Conservation (phyloP, 768 basidiomycete genomes). For the Mycena vulgaris region DNA sequence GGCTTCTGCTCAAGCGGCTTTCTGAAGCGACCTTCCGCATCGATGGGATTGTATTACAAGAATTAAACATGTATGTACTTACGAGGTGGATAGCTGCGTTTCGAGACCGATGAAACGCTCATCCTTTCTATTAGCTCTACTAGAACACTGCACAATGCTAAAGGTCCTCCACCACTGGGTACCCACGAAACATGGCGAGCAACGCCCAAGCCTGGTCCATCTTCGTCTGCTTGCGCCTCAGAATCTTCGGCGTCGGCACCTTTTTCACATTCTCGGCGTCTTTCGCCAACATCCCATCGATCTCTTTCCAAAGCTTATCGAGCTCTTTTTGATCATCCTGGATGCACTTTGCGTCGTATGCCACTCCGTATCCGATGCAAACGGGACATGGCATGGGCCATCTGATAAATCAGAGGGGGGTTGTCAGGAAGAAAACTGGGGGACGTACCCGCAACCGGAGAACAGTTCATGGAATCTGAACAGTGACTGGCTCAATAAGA, state of each 20-base stretch:
- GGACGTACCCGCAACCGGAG: no score
- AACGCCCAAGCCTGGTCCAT: no score
- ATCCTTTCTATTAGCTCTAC: no score
- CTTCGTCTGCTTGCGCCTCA: no score
- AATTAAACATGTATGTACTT: background rate
- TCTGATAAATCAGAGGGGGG: background rate
- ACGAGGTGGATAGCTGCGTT: no score
- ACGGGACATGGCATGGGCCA: constrained; percentile 29
- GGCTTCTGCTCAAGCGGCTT: constrained; percentile 74
- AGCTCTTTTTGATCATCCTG: constrained; percentile 23
- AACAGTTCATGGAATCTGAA: constrained; percentile 16
- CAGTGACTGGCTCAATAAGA: background rate
- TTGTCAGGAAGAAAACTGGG: background rate
- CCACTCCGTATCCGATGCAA: constrained; percentile 26
- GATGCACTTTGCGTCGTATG: constrained; percentile 8
- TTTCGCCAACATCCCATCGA: constrained; percentile 17
- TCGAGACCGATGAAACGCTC: no score
- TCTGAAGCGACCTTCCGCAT: constrained; percentile 47
- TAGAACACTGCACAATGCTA: no score
- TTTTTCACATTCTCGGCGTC: background rate
- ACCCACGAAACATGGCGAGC: no score
- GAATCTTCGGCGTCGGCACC: no score
- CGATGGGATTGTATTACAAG: background rate
- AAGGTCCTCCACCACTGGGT: no score
- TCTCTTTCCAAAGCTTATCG: constrained; percentile 19